Evolutionary conservation across 352 stramenopile species (phyloP), one percentile per base, ranked within the genome.

Genomic region (Phytophthora pinifolia): DNA sequence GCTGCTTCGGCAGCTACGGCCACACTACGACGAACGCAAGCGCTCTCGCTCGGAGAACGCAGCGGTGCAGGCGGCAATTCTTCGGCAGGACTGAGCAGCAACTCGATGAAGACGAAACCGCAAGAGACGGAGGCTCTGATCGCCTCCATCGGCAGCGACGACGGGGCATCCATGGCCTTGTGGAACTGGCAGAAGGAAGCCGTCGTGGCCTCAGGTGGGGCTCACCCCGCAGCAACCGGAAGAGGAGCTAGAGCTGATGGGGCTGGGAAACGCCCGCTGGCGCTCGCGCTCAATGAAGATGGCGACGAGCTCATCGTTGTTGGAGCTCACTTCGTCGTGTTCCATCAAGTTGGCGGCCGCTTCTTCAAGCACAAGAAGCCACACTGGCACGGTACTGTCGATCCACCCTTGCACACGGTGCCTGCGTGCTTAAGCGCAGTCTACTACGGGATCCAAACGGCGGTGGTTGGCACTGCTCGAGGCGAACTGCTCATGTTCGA

Each of bases 301-400:
- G 83, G 79, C 0, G 65, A 81, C 13, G 83, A 93, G 44, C 62
- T 89, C 29, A 47, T 92, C 14, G 71, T 89, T 9, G 80, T 72
- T 31, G 78, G 79, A 0, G 66, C 73, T 9, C 79, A 84, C 38
- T 89, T 89, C 27, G 50, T 89, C 0, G 55, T 83, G 13, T 89
- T 88, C 42, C 74, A 87, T 30, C 55, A 83, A 2, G 65, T 85
- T 2, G 65, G 74, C 27, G 78, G 69, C 0, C 61, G 65, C 0
- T 86, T 86, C 36, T 88, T 91, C 50, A 89, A 84, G 59, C 71
- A 82, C 50, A 89, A 81, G 62, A 86, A 77, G 31, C 77, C 74
- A 4, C 80, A 78, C 27, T 67, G 62, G 62, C 35, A 67, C 7
- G 62, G 54, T 18, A 12, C 53, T 13, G 43, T 62, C n/a, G 32